Conservation (phyloP, 73 alveolate species). For the Paramecium primaurelia region DNA sequence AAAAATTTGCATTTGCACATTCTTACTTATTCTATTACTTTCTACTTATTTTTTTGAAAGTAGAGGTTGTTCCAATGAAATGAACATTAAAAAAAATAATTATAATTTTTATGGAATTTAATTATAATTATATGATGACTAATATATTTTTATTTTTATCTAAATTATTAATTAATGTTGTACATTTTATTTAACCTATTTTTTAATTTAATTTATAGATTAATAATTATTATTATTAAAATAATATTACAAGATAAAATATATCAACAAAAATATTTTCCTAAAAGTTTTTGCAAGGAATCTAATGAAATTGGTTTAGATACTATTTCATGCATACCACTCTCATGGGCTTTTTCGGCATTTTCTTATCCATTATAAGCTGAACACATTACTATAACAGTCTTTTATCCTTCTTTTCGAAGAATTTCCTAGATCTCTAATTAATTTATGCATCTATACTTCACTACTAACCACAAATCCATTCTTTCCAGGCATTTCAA, state of each 20-base stretch:
- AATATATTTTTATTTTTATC: no score
- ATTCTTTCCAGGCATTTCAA: slow-evolving; percentile 40
- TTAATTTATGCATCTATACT: not conserved
- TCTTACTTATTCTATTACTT: not conserved
- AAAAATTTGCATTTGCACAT: not conserved
- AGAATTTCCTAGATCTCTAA: not conserved
- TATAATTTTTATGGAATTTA: not conserved
- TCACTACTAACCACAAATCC: not conserved
- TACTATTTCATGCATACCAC: slow-evolving; percentile 8
- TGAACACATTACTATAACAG: not conserved
- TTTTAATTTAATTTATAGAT: no score
- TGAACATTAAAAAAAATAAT: not conserved
- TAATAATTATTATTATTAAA: no score
- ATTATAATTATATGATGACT: no score
- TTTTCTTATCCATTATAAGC: slow-evolving; percentile 16
- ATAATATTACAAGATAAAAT: not conserved
- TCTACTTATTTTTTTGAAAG: not conserved
- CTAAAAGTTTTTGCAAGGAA: not conserved
- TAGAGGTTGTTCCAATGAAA: not conserved
- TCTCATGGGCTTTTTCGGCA: not conserved
- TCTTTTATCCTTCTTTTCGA: not conserved
- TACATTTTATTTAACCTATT: no score
- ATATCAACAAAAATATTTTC: not conserved
- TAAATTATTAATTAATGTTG: no score
- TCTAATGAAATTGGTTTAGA: not conserved